phyloP scores from a whole-genome alignment of 768 basidiomycete genomes.

The Rhizopogon roseolus region DNA sequence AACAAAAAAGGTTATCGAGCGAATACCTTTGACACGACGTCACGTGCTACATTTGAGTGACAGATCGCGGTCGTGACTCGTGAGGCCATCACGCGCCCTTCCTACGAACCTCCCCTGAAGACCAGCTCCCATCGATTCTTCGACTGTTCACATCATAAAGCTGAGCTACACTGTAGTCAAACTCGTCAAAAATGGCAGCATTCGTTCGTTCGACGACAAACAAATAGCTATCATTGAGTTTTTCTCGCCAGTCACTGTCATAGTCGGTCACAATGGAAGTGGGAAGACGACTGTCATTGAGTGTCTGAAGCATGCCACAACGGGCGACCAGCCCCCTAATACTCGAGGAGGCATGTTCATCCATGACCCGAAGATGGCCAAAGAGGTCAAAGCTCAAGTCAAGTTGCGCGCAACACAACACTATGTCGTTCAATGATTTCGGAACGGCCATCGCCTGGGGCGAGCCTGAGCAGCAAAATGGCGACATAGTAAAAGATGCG shows the following conservation, averaged over 20 bases:
- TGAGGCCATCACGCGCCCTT: neutral
- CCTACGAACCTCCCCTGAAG: neutral
- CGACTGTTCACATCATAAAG: neutral
- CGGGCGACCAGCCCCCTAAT: conserved; percentile 96
- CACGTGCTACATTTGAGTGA: neutral
- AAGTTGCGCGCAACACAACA: too few species aligned
- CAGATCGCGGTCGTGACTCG: neutral
- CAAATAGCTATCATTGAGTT: conserved; percentile 92
- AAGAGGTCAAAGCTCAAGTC: conserved; percentile 98
- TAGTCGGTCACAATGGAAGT: conserved; percentile 97
- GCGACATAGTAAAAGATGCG: conserved; percentile 71
- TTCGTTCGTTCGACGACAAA: conserved; percentile 96
- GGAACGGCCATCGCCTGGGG: conserved; percentile 50
- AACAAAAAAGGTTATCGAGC: too few species aligned
- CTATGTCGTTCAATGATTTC: conserved; percentile 44
- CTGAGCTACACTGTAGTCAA: neutral
- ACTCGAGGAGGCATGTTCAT: conserved; percentile 98
- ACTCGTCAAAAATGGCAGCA: conserved; percentile 59
- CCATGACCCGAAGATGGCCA: conserved; percentile 99
- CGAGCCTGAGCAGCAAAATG: conserved; percentile 34
- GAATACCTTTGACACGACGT: neutral
- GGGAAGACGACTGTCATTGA: conserved; percentile 99
- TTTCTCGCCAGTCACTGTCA: conserved; percentile 95
- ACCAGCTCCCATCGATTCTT: too few species aligned
- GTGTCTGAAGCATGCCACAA: conserved; percentile 98